phyloP scores from a whole-genome alignment of 306 rosid genomes.

The Gillenia trifoliata region DNA sequence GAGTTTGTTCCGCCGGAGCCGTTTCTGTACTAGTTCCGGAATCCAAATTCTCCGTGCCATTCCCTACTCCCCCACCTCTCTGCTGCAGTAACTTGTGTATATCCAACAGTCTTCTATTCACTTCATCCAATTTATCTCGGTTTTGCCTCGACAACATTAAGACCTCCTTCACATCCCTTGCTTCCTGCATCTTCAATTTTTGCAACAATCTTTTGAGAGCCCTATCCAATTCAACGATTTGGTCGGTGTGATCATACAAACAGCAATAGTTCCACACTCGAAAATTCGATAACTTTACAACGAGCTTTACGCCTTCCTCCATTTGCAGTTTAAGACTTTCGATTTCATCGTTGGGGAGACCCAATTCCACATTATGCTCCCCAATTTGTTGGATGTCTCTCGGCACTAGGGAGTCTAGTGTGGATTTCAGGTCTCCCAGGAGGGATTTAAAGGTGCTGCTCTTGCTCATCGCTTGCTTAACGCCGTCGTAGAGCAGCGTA shows the following conservation, averaged over 20 bases:
- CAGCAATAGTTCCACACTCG: background rate
- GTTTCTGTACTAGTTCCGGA: background rate
- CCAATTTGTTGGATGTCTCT: background rate
- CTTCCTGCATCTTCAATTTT: background rate
- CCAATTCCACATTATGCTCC: background rate
- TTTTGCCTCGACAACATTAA: background rate
- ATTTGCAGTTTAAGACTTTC: background rate
- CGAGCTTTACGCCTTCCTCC: background rate
- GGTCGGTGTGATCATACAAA: background rate
- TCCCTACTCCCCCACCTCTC: background rate
- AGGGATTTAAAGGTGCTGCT: background rate
- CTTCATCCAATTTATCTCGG: background rate
- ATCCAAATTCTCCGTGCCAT: background rate
- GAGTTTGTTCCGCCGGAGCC: background rate
- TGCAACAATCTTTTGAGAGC: background rate
- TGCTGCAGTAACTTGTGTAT: background rate
- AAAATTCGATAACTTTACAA: background rate
- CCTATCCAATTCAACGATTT: slow-evolving; percentile 3
- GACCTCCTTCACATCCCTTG: background rate
- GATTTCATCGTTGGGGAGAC: background rate
- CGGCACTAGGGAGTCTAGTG: background rate
- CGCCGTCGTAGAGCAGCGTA: background rate
- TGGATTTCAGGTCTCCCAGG: background rate
- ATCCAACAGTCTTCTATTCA: background rate
- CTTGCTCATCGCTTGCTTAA: background rate